phyloP scores from a whole-genome alignment of 306 rosid species.

The Rosa rugosa region DNA sequence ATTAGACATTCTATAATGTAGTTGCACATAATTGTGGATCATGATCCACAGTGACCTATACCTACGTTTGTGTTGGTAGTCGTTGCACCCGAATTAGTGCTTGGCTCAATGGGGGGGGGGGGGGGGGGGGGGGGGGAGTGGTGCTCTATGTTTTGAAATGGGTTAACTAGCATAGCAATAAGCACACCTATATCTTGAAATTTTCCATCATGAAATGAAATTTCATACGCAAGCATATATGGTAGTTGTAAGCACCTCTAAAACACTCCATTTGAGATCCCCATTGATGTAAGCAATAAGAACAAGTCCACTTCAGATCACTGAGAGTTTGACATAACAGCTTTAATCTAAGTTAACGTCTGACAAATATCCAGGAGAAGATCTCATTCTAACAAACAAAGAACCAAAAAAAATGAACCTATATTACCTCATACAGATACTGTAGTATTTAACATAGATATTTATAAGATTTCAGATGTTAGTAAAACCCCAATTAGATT shows the following conservation, averaged over 20 bases:
- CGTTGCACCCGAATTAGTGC: conserved; percentile 48
- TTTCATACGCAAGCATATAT: conserved; percentile 16
- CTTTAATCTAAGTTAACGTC: conserved; percentile 22
- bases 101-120: conserved; percentile 85
- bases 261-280: conserved; percentile 33
- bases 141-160: conserved; percentile 60
- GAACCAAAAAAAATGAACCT: conserved; percentile 26
- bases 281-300: conserved; percentile 47
- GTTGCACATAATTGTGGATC: conserved; percentile 40
- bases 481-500: conserved; percentile 30
- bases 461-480: conserved; percentile 55
- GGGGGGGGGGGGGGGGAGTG: conserved; percentile 66
- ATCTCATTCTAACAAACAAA: conserved; percentile 39
- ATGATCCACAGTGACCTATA: conserved; percentile 64
- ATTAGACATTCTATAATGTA: conserved; percentile 17
- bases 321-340: conserved; percentile 22
- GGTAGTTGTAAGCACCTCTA: conserved; percentile 44
- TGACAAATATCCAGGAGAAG: conserved; percentile 55
- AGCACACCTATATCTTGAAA: conserved; percentile 22
- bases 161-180: conserved; percentile 37
- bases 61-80: conserved; percentile 43
- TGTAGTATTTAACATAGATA: conserved; percentile 60
- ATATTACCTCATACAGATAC: conserved; percentile 36
- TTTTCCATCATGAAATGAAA: conserved; percentile 12
- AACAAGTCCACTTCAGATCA: conserved; percentile 40